phyloP scores from a whole-genome alignment of 1,139 yeast species.

The Arxiozyma slooffiae region DNA sequence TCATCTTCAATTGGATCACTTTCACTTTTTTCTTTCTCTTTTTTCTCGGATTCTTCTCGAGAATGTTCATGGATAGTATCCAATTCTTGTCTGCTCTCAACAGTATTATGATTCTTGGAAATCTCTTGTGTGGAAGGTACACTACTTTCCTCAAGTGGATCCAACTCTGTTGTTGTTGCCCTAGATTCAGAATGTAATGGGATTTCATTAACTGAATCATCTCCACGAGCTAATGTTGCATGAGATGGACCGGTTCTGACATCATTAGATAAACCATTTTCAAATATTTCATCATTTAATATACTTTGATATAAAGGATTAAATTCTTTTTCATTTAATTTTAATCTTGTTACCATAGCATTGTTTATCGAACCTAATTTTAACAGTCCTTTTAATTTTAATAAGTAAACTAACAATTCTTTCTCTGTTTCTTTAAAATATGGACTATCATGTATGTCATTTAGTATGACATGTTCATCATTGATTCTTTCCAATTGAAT shows the following conservation, averaged over 20 bases:
- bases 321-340: conserved; percentile 39
- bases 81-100: conserved; percentile 6
- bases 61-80: conserved; percentile 15
- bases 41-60: conserved; percentile 1
- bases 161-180: conserved; percentile 1
- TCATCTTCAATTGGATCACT: not conserved
- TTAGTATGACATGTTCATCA: conserved; percentile 50
- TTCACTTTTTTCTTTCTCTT: not conserved
- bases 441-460: conserved; percentile 26
- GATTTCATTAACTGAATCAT: not conserved
- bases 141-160: conserved; percentile 7
- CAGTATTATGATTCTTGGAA: conserved; percentile 1
- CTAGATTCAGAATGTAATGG: conserved; percentile 1
- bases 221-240: not conserved
- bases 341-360: conserved; percentile 34
- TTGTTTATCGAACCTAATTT: conserved; percentile 35
- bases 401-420: conserved; percentile 41
- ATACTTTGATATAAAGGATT: conserved; percentile 34
- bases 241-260: not conserved
- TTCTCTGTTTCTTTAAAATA: conserved; percentile 30
- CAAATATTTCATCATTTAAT: conserved; percentile 25
- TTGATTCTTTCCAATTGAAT: conserved; percentile 44
- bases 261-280: not conserved
- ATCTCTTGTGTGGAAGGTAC: not conserved
- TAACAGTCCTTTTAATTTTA: conserved; percentile 42